Evolutionary conservation across 108 stramenopile genomes (phyloP).

Genomic region (Bacterosira constricta): DNA sequence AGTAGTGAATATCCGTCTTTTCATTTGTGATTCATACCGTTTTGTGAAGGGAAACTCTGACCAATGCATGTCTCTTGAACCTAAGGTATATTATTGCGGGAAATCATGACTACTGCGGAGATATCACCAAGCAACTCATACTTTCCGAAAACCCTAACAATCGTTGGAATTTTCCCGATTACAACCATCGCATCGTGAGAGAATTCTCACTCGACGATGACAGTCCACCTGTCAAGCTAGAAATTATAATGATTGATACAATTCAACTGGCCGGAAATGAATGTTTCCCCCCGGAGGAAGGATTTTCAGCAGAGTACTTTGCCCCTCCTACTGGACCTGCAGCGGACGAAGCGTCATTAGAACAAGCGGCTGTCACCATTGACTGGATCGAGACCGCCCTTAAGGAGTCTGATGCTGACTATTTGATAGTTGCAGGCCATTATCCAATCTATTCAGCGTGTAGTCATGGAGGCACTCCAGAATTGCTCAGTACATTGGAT

Average conservation of each 20-base stretch:
- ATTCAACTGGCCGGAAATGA: conserved; percentile 25
- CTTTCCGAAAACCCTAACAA: conserved; percentile 11
- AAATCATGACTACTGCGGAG: conserved; percentile 61
- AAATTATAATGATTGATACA: conserved; percentile 59
- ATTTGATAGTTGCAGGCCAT: conserved; percentile 58
- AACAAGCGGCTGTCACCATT: conserved; percentile 11
- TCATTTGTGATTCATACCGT: not conserved
- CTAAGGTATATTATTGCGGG: conserved; percentile 46
- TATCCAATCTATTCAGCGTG: conserved; percentile 58
- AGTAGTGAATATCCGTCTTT: not conserved
- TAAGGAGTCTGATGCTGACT: conserved; percentile 45
- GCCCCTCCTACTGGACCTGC: conserved; percentile 16
- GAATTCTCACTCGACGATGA: conserved; percentile 11
- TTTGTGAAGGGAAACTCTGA: too few relatives aligned
- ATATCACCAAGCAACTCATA: conserved; percentile 41
- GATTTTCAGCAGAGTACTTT: conserved; percentile 15
- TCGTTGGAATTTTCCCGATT: conserved; percentile 46
- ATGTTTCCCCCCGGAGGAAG: not conserved
- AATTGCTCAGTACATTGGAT: conserved; percentile 38
- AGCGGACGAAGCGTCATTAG: conserved; percentile 1
- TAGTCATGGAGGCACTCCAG: conserved; percentile 48
- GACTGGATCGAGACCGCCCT: conserved; percentile 43
- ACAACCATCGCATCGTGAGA: conserved; percentile 28
- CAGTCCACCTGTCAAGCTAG: conserved; percentile 25
- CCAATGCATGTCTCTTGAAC: too few relatives aligned